Percentiles rank a stretch among this genome's conserved stretches.
These are phyloP conservation scores for Neurospora sp. DNA, from an alignment of 495 filamentous ascomycete species.

Conservation along the genomic window DNA sequence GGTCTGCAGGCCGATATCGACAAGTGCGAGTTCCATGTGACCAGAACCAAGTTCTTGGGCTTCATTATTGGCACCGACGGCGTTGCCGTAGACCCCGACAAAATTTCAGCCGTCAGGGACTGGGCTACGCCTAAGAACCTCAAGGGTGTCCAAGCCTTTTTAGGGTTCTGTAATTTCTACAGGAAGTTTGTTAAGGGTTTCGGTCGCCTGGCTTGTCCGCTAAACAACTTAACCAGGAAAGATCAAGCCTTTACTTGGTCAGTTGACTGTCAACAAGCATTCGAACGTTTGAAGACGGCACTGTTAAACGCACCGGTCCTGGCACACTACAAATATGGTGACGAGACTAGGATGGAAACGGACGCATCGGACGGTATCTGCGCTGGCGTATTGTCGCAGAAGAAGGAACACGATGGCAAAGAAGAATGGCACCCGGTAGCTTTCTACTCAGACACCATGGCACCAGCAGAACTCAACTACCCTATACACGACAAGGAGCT, in stretches of 20 bases:
- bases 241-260: not conserved
- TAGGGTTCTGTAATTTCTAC: conserved; percentile 6
- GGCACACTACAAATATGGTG: not conserved
- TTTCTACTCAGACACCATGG: too few relatives aligned
- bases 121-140: not conserved
- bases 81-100: not conserved
- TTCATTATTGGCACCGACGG: conserved; percentile 12
- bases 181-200: conserved; percentile 1
- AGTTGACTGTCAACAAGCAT: too few relatives aligned
- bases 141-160: conserved; percentile 1
- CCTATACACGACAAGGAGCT: too few relatives aligned
- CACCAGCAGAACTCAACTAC: too few relatives aligned
- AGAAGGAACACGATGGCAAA: too few relatives aligned
- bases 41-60: conserved; percentile 13
- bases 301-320: not conserved
- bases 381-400: too few relatives aligned
- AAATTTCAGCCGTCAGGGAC: not conserved
- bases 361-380: too few relatives aligned
- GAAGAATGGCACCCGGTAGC: too few relatives aligned
- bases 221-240: conserved; percentile 1
- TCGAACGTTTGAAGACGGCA: too few relatives aligned
- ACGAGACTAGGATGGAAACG: not conserved
- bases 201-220: not conserved
- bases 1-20: conserved; percentile 16
- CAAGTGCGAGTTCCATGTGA: conserved; percentile 20